Base-by-base conservation (phyloP, 75 land plant genomes). In the Selaginella moellendorffii region DNA sequence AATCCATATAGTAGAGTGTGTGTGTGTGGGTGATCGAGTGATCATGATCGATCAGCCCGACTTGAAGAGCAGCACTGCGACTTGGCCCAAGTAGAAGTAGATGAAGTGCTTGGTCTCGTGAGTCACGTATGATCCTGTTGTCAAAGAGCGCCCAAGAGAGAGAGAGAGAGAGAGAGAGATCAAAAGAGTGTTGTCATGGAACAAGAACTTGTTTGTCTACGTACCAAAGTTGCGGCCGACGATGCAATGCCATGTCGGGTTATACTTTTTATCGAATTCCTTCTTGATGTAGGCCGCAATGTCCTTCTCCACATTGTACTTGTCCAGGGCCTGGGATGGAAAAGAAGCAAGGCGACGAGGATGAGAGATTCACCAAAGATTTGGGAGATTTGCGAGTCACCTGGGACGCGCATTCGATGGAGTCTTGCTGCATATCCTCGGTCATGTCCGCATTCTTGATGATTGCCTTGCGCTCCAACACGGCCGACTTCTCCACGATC, bases 361-460 rank as follows among this genome's bases (percentile, higher is more conserved):
- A 14, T 36, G 46, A 14, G 10, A 36, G 5, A 5, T 36, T 36
- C 5, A 5, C 5, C 46, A 36, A 14, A 36, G 46, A 36, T 36
- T 36, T 36, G 10, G 14, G 46, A 36, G 14, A 36, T 5, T 5
- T 36, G 54, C 66, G 28, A 18, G 66, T 17, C 24, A 92, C 97
- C 69, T 81, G 64, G 29, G 81, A 59, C 52, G 98, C 98, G 58
- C 86, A 81, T 66, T 85, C 85, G 62, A 88, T 66, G 54, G 96
- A 95, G 59, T 85, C 90, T 69, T 82, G 82, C 77, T 88, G 89
- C 85, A 93, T 79, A 36, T 85, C 90, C 25, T 82, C 85, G 42
- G 72, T 79, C 98, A 93, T 93, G 64, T 93, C 98, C 29, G 90
- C 96, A 77, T 85, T 93, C 69, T 93, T 93, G 65, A 93, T 73